Evolutionary conservation across 1,139 yeast species (phyloP), one percentile per base, ranked within the genome.

Genomic region (Yamadazyma sp.): DNA sequence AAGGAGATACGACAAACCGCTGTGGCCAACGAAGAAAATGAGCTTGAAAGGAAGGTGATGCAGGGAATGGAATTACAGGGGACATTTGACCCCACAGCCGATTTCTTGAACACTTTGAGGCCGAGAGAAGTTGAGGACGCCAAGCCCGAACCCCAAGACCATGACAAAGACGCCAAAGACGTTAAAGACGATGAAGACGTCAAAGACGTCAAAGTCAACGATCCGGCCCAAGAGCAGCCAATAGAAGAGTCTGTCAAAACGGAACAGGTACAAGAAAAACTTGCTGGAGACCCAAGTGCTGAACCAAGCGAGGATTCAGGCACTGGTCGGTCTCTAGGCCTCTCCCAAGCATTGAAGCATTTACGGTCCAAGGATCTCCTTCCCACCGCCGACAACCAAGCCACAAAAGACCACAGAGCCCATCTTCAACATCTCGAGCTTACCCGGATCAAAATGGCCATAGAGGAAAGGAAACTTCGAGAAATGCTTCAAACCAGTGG

Each of bases 31-130:
- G 39, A 53, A n/a, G 73, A 66, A 34, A 61, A 62, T 10, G 57
- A 57, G 7, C 32, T 55, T 22, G 64, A 54, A 10, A 50, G 49
- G 29, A 48, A 40, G 3, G 34, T 46, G 3, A 48, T 47, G 42
- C 37, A 40, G 6, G 73, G 69, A 1, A 46, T 76, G 3, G 36
- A 24, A 3, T 30, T 17, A 9, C 36, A 27, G 8, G 16, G 38
- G 24, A 66, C 76, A 0, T 64, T 80, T 34, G 83, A 83, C 55
- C 86, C 80, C 40, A 81, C 79, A 3, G 56, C 68, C 3, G 84
- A 79, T 26, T 83, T 86, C 55, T 64, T 86, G 43, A 67, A 62
- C 15, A 60, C 66, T 1, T 46, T 78, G 11, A 33, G n/a, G 37
- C 28, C 14, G 17, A 17, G 14, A 24, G 31, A 26, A 17, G 15